Conservation (phyloP, 805 yeast species). For the Kluyveromyces aestuarii region DNA sequence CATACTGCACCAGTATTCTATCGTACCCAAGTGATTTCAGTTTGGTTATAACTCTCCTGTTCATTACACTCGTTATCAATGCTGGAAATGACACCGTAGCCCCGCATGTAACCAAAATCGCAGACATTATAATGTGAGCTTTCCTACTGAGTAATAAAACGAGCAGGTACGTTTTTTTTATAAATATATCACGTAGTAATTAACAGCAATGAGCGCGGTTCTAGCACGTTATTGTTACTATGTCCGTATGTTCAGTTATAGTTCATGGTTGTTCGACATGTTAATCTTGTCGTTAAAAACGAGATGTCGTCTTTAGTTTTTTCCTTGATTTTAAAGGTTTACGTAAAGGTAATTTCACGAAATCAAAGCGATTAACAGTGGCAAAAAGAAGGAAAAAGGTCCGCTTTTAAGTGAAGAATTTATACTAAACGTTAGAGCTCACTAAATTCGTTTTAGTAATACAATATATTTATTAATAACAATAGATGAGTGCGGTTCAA, state of each 20-base stretch:
- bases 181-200: too few species aligned
- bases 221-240: too few species aligned
- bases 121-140: conserved; percentile 1
- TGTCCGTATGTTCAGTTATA: too few species aligned
- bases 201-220: too few species aligned
- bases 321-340: background rate
- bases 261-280: too few species aligned
- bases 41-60: conserved; percentile 26
- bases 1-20: conserved; percentile 50
- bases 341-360: background rate
- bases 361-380: background rate
- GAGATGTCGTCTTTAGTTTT: background rate
- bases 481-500: conserved; percentile 6
- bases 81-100: conserved; percentile 77
- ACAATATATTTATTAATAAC: background rate
- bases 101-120: conserved; percentile 66
- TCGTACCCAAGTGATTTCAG: conserved; percentile 33
- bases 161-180: background rate
- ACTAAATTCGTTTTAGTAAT: background rate
- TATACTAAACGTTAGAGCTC: too few species aligned
- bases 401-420: too few species aligned
- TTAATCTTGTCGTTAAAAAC: background rate
- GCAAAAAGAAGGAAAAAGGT: background rate
- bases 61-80: conserved; percentile 40
- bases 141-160: background rate